Base-by-base conservation (phyloP, 1,139 yeast species). In the Yamadazyma triangularis region DNA sequence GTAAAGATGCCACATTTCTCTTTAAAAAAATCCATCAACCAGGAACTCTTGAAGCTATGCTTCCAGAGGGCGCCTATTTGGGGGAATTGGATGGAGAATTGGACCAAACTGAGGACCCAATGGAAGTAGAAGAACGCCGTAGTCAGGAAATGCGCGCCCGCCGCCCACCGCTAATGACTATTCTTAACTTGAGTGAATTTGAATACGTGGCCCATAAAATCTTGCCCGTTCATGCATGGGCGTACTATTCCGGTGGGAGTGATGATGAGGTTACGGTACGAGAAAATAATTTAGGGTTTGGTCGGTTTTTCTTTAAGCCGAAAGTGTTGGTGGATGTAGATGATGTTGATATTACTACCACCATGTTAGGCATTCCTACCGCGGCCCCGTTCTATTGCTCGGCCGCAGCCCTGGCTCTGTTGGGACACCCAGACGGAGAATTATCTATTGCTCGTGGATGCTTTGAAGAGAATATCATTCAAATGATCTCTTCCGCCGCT, bases 201-300 rank as follows among this genome's bases (percentile, higher is more conserved):
- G 95, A 87, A 52, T 70, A 71, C 41, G 74, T 87, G 26, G 95
- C 95, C 2, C 69, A 82, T 30, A 70, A 73, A 38, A 78, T 83
- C 26, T 60, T 86, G 59, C 70, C 83, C 19, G 72, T 71, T 33
- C 71, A 77, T 14, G 94, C 89, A 0, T 82, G 94, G 87, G 87
- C 87, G 6, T 87, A 87, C 56, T 87, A 84, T 53, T 79, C 89
- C 2, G 78, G 87, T 20, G 96, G 88, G 9, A 70, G 89, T 13
- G 95, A 86, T 51, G 95, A 87, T 54, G 95, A 87, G 58, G 74
- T 87, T 41, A 69, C 94, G 2, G 54, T 83, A 55, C 71, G 95
- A 41, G 95, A 87, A 50, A 87, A 87, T 60, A 93, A 85, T 50
- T 66, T 77, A 36, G 88, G 94, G 2, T 87, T 71, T 59, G 89